Percentiles rank a stretch among this genome's conserved stretches.
These are phyloP conservation scores for Backusella parvicylindrica DNA, from an alignment of 192 early-diverging fungal species.

Conservation along the genomic window DNA sequence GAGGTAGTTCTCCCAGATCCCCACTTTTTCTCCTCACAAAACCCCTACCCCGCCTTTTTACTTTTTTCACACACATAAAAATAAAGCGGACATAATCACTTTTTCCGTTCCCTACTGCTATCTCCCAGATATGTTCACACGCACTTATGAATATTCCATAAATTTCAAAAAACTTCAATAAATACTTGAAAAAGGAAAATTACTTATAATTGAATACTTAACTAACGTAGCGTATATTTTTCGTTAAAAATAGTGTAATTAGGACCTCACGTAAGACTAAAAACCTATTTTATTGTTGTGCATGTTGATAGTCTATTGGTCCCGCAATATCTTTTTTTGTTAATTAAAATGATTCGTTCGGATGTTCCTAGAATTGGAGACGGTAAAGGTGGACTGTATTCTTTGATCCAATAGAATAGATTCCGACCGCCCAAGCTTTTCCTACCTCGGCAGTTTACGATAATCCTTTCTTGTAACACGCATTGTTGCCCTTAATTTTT, in stretches of 20 bases:
- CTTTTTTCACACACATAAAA: not conserved
- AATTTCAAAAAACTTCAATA: not conserved
- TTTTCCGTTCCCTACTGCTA: not conserved
- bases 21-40: not conserved
- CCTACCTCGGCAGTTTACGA: not conserved
- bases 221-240: not conserved
- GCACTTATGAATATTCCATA: not conserved
- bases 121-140: constrained; percentile 1
- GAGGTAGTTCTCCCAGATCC: not conserved
- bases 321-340: not conserved
- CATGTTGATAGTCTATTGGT: not conserved
- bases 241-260: not conserved
- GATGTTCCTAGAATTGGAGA: not conserved
- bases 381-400: not conserved
- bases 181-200: not conserved
- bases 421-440: not conserved
- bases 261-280: not conserved
- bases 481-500: not conserved
- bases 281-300: not conserved
- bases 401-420: constrained; percentile 1
- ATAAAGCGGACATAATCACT: not conserved
- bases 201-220: not conserved
- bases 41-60: not conserved
- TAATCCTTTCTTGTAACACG: not conserved
- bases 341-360: constrained; percentile 5